These are phyloP conservation scores for Diplotaxis tenuifolia DNA, from an alignment of 345 rosid genomes.

Conservation along the genomic window DNA sequence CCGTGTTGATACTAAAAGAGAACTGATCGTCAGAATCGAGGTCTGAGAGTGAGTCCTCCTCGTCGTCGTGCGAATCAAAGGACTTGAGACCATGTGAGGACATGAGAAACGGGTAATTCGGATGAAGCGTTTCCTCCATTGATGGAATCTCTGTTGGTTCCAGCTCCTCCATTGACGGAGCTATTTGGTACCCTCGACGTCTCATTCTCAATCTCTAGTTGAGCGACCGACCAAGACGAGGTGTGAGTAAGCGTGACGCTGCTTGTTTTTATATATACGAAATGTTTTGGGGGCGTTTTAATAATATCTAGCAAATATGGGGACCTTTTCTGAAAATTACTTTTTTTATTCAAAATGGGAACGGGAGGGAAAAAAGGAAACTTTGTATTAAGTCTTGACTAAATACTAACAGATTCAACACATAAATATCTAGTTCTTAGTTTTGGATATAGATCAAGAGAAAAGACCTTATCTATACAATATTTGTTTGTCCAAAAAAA, in stretches of 20 bases:
- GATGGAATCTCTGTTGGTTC: background rate
- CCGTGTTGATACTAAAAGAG: conserved; percentile 16
- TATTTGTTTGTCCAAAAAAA: too few relatives aligned
- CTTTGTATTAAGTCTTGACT: background rate
- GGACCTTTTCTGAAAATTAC: background rate
- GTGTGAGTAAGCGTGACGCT: background rate
- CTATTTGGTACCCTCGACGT: conserved; percentile 30
- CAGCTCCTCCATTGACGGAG: conserved; percentile 33
- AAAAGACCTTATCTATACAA: too few relatives aligned
- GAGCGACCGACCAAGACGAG: conserved; percentile 30
- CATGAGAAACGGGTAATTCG: conserved; percentile 35
- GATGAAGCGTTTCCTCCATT: conserved; percentile 32
- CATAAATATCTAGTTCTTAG: background rate
- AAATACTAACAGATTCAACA: background rate
- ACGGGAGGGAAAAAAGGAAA: conserved; percentile 34
- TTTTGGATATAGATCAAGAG: background rate
- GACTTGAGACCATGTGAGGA: conserved; percentile 17
- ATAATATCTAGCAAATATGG: background rate
- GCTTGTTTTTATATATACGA: background rate
- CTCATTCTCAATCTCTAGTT: conserved; percentile 10
- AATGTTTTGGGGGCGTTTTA: background rate
- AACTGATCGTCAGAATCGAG: conserved; percentile 24
- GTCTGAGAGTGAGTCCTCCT: conserved; percentile 1
- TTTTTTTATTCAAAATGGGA: background rate
- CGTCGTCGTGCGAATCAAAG: conserved; percentile 19